Evolutionary conservation across 371 early-diverging fungal species (phyloP).

Genomic region (Syncephalis fuscata): DNA sequence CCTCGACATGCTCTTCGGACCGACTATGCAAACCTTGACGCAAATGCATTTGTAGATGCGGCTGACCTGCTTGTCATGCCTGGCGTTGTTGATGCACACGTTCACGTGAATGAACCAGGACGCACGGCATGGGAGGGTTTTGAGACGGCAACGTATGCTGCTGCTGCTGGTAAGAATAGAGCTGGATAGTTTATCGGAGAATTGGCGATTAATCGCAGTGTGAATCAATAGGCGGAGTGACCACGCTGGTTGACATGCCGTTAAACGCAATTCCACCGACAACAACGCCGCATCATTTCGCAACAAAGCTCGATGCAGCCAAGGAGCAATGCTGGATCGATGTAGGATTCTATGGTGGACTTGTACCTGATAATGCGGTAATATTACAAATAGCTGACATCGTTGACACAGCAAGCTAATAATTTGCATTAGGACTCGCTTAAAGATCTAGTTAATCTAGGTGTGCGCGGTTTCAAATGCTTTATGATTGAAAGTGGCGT

Average conservation of each 20-base stretch:
- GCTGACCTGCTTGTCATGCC: slow-evolving; percentile 46
- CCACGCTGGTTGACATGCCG: slow-evolving; percentile 74
- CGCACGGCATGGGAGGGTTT: slow-evolving; percentile 78
- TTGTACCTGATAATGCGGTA: slow-evolving; percentile 53
- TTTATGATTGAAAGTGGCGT: slow-evolving; percentile 75
- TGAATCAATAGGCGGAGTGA: slow-evolving; percentile 43
- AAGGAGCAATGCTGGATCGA: slow-evolving; percentile 53
- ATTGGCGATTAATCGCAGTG: too few species aligned
- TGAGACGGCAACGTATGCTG: slow-evolving; percentile 60
- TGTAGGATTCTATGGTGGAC: slow-evolving; percentile 67
- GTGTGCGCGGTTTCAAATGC: slow-evolving; percentile 70
- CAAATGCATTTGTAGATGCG: slow-evolving; percentile 20
- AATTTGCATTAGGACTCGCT: slow-evolving; percentile 13
- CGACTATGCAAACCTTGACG: neutral
- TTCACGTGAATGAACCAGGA: slow-evolving; percentile 69
- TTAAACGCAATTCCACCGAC: slow-evolving; percentile 74
- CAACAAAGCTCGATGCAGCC: slow-evolving; percentile 44
- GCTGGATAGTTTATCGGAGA: too few species aligned
- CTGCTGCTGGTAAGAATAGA: slow-evolving; percentile 37
- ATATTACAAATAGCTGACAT: neutral
- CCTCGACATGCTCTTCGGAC: neutral
- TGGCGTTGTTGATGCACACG: slow-evolving; percentile 63
- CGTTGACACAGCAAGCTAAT: too few species aligned
- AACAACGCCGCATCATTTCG: slow-evolving; percentile 45
- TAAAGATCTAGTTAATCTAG: slow-evolving; percentile 36